A percentile compares a stretch with the other conserved stretches of the same genome.
phyloP scores from a whole-genome alignment of 768 basidiomycete genomes.

The Trametes elegans region DNA sequence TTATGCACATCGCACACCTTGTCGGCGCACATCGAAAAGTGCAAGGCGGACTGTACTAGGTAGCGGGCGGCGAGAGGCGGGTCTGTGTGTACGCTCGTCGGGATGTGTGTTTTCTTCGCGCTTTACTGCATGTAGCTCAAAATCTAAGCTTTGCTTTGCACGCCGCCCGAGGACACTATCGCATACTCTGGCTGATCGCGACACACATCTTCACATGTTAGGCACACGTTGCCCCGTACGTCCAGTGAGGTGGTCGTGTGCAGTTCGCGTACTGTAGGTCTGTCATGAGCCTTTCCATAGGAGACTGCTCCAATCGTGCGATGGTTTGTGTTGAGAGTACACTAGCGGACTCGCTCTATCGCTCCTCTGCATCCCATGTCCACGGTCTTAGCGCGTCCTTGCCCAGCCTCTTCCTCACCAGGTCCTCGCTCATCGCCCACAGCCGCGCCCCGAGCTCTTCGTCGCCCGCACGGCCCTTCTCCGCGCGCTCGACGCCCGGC shows the following conservation, averaged over 20 bases:
- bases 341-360: too few species aligned
- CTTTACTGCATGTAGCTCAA: slow-evolving; percentile 24
- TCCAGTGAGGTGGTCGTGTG: too few species aligned
- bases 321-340: too few species aligned
- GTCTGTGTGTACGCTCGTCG: slow-evolving; percentile 19
- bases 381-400: slow-evolving; percentile 26
- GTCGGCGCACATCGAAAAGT: slow-evolving; percentile 17
- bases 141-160: slow-evolving; percentile 25
- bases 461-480: slow-evolving; percentile 26
- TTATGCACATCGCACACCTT: slow-evolving; percentile 11
- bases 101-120: slow-evolving; percentile 20
- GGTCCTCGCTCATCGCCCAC: slow-evolving; percentile 32
- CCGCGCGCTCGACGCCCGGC: slow-evolving; percentile 24
- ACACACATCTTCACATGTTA: too few species aligned
- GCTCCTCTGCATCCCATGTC: slow-evolving; percentile 7
- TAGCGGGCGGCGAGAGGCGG: slow-evolving; percentile 18
- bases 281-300: too few species aligned
- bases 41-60: slow-evolving; percentile 20
- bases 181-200: too few species aligned
- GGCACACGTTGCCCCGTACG: too few species aligned
- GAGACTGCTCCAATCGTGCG: too few species aligned
- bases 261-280: too few species aligned
- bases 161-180: slow-evolving; percentile 4
- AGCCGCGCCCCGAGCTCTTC: slow-evolving; percentile 28
- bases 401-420: slow-evolving; percentile 28